Base-by-base conservation (phyloP, 805 yeast genomes). In the Candida hispaniensis region DNA sequence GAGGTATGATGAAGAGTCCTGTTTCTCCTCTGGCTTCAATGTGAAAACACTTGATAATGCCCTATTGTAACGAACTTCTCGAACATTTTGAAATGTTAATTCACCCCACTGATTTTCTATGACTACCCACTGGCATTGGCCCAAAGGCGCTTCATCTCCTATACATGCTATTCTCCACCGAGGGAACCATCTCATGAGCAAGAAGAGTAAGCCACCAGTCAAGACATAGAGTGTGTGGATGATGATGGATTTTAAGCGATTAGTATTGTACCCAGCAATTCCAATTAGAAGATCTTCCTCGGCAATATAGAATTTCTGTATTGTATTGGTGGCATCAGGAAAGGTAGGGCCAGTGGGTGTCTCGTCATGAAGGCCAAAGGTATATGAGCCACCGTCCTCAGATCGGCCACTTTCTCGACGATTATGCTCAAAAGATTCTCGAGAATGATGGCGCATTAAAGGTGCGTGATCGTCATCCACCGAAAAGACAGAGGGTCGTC, bases 261-360 rank as follows among this genome's bases (percentile, higher is more conserved):
- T 69, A 10, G 75, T 70, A 36, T 56, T 56, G 55, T 81, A 91
- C 4, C 97, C 97, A 0, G 96, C 98, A 43, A 91, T 79, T 42
- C 94, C 95, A 41, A 91, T 71, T 8, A 88, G 88, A 49, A 91
- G 62, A 60, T 91, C 99, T 53, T 91, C 98, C 54, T 91, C 97
- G 0, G 95, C 86, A 42, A 91, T 70, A 55, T 88, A 91, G 55
- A 80, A 83, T 39, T 95, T 66, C 57, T 91, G 99, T 40, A 34
- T 30, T 10, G 30, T 36, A 25, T 34, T 34, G 1, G 18, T 14
- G 12, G 30, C 38, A 11, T 34, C 30, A 2, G 30, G 38, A 10
- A 34, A 34, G 5, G 38, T 25, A 6, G 30, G 30, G 2, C 30
- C 38, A 1, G 26, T 5, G 5, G 38, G 30, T 4, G 16, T 14